phyloP scores from a whole-genome alignment of 495 filamentous ascomycete genomes.

The Podospora appendiculata region DNA sequence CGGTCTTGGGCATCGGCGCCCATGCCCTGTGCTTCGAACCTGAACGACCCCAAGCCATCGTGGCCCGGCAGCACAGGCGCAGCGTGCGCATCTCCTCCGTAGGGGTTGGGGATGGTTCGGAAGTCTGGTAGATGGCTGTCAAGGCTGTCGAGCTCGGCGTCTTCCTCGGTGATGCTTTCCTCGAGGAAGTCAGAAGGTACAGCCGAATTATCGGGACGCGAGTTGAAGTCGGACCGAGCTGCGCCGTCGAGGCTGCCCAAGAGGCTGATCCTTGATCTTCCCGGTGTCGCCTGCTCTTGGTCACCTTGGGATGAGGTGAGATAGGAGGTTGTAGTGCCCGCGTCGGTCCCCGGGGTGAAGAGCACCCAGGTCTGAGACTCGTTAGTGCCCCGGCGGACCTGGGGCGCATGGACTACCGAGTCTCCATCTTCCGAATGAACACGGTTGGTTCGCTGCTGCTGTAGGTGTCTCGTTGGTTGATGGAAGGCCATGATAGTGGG shows the following conservation, averaged over 20 bases:
- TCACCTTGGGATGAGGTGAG: slow-evolving; percentile 67
- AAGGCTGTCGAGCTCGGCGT: slow-evolving; percentile 80
- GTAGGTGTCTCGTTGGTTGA: slow-evolving; percentile 57
- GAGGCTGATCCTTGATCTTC: slow-evolving; percentile 70
- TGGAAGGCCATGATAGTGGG: slow-evolving; percentile 84
- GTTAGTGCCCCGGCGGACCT: slow-evolving; percentile 35
- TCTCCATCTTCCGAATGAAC: slow-evolving; percentile 35
- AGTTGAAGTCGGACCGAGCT: slow-evolving; percentile 39
- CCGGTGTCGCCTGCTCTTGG: slow-evolving; percentile 58
- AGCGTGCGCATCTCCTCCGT: slow-evolving; percentile 24
- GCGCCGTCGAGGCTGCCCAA: slow-evolving; percentile 74
- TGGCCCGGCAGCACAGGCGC: slow-evolving; percentile 74
- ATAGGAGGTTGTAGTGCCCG: slow-evolving; percentile 56
- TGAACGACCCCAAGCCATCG: slow-evolving; percentile 84
- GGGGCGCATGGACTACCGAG: slow-evolving; percentile 33
- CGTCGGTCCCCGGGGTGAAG: slow-evolving; percentile 70
- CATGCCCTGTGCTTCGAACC: slow-evolving; percentile 33
- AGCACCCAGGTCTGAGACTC: slow-evolving; percentile 93
- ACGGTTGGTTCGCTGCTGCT: slow-evolving; percentile 42
- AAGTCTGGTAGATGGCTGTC: slow-evolving; percentile 87
- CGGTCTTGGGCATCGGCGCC: slow-evolving; percentile 59
- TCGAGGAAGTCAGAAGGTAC: slow-evolving; percentile 37
- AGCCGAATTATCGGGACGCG: slow-evolving; percentile 29
- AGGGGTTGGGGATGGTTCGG: slow-evolving; percentile 52
- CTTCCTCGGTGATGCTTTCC: slow-evolving; percentile 54